These are phyloP conservation scores for Pyrus pyrifolia DNA, from an alignment of 306 rosid genomes.

Conservation along the genomic window DNA sequence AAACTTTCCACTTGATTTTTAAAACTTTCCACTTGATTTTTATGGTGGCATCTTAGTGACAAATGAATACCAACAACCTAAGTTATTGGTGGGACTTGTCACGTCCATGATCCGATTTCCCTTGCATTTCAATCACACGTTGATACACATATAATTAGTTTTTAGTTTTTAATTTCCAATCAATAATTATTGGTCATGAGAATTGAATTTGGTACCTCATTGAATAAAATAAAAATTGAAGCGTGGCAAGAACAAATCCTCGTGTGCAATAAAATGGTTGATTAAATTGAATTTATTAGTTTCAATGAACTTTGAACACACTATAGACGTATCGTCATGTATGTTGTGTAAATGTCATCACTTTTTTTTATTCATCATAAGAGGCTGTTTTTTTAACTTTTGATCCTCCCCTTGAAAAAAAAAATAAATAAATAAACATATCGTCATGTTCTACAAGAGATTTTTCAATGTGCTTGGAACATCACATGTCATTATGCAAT, in stretches of 20 bases:
- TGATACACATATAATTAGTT: too few relatives aligned
- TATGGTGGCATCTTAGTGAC: constrained; percentile 20
- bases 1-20: neutral
- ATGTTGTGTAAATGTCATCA: too few relatives aligned
- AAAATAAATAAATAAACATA: too few relatives aligned
- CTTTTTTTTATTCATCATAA: too few relatives aligned
- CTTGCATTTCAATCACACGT: neutral
- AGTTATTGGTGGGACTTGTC: constrained; percentile 8
- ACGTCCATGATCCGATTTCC: neutral
- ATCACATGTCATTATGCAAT: too few relatives aligned
- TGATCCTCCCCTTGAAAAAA: neutral
- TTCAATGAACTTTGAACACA: neutral
- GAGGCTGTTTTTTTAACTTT: neutral
- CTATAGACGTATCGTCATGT: neutral
- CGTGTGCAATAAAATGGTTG: neutral
- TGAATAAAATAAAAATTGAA: too few relatives aligned
- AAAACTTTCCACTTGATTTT: constrained; percentile 3
- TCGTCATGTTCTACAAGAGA: too few relatives aligned
- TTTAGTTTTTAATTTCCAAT: too few relatives aligned
- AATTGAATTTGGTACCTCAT: too few relatives aligned
- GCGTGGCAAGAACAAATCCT: too few relatives aligned
- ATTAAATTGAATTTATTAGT: neutral
- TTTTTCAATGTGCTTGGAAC: too few relatives aligned
- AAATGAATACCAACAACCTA: constrained; percentile 26
- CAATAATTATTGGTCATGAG: too few relatives aligned